A percentile compares a stretch with the other conserved stretches of the same genome.
Evolutionary conservation across 1,139 yeast genomes (phyloP).

Genomic region (Lodderomyces margitis): DNA sequence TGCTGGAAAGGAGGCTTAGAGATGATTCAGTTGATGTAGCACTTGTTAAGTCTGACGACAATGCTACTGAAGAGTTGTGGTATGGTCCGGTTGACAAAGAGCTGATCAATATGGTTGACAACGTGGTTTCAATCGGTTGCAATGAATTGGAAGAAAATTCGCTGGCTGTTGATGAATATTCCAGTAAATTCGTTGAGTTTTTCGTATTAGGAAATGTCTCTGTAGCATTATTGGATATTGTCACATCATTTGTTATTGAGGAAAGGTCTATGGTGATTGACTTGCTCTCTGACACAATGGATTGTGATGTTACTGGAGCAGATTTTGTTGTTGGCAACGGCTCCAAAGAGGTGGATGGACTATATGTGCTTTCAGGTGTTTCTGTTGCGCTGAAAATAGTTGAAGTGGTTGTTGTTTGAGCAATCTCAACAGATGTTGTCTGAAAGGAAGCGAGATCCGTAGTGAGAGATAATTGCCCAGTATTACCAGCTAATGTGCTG

Average conservation of each 20-base stretch:
- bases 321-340: slow-evolving; percentile 21
- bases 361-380: slow-evolving; percentile 21
- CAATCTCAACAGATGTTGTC: slow-evolving; percentile 14
- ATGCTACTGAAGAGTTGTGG: not conserved
- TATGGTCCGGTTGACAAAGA: slow-evolving; percentile 1
- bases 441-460: slow-evolving; percentile 2
- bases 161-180: not conserved
- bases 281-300: slow-evolving; percentile 17
- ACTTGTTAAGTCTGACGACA: not conserved
- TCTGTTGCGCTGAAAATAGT: slow-evolving; percentile 27
- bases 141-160: not conserved
- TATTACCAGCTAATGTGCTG: not conserved
- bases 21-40: not conserved
- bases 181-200: not conserved
- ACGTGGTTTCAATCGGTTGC: slow-evolving; percentile 1
- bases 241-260: slow-evolving; percentile 13
- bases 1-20: not conserved
- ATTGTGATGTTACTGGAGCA: slow-evolving; percentile 29
- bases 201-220: not conserved
- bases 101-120: slow-evolving; percentile 1
- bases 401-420: slow-evolving; percentile 25
- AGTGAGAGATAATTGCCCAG: not conserved
- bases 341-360: slow-evolving; percentile 19
- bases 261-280: slow-evolving; percentile 15
- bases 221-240: slow-evolving; percentile 10